Percentiles rank a stretch among this genome's conserved stretches.
Conservation (phyloP, 768 basidiomycete species). For the Rhodotorula diobovata region DNA sequence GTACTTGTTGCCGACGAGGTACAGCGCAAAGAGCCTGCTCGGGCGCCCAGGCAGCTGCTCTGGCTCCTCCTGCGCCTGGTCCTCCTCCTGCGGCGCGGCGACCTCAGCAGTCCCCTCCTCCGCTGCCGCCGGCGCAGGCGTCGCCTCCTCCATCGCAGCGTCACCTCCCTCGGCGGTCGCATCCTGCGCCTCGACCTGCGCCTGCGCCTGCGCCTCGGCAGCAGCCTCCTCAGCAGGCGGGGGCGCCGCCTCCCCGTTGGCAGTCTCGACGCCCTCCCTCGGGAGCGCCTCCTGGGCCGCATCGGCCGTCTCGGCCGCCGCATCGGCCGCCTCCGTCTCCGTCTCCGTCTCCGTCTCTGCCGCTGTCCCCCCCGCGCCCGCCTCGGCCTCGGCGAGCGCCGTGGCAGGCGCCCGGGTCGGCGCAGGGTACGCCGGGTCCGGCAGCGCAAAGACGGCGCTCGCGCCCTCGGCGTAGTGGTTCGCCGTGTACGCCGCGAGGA, state of each 20-base stretch:
- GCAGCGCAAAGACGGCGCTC: slow-evolving; percentile 61
- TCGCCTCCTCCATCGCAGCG: slow-evolving; percentile 11
- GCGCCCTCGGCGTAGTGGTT: slow-evolving; percentile 83
- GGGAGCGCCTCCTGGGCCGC: slow-evolving; percentile 35
- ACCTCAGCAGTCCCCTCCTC: slow-evolving; percentile 37
- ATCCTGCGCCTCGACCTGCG: slow-evolving; percentile 28
- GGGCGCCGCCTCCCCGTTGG: slow-evolving; percentile 9
- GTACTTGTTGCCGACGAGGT: slow-evolving; percentile 93
- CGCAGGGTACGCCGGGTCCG: slow-evolving; percentile 21
- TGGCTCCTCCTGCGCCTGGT: slow-evolving; percentile 39
- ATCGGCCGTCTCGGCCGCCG: slow-evolving; percentile 27
- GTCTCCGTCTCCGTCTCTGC: neutral
- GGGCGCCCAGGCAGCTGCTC: neutral
- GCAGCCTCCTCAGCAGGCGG: slow-evolving; percentile 25
- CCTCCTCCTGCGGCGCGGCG: neutral
- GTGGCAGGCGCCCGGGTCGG: slow-evolving; percentile 4
- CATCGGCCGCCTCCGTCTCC: slow-evolving; percentile 1
- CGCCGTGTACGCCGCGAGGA: slow-evolving; percentile 63
- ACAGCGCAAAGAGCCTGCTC: slow-evolving; percentile 57
- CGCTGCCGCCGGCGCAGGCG: neutral
- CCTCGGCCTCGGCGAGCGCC: neutral
- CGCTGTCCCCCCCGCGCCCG: slow-evolving; percentile 4
- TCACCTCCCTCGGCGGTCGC: neutral
- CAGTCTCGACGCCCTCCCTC: slow-evolving; percentile 4
- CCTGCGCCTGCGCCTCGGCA: slow-evolving; percentile 36